These are phyloP conservation scores for Plasmodium relictum DNA, from an alignment of 169 alveolate species.

Conservation along the genomic window DNA sequence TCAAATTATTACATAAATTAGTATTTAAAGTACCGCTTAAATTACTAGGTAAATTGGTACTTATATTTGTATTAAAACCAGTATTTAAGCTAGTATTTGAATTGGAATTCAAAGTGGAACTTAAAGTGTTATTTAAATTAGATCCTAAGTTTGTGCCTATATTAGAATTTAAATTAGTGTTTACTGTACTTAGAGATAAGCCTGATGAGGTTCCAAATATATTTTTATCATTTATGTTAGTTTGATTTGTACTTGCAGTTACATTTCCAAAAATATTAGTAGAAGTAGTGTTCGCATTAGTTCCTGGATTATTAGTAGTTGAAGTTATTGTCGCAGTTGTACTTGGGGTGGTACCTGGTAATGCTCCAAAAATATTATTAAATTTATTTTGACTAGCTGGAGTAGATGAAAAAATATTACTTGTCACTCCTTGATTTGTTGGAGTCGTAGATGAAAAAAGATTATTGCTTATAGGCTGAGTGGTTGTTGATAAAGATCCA, in stretches of 20 bases:
- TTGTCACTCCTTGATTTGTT: conserved; percentile 32
- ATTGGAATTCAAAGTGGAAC: conserved; percentile 22
- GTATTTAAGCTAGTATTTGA: conserved; percentile 3
- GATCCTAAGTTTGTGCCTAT: conserved; percentile 37
- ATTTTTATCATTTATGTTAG: conserved; percentile 36
- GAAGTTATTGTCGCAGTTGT: conserved; percentile 3
- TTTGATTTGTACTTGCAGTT: conserved; percentile 20
- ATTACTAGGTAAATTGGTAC: conserved; percentile 24
- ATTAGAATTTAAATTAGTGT: neutral
- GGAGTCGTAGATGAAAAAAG: conserved; percentile 27
- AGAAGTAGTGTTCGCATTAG: neutral
- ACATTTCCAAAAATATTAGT: conserved; percentile 33
- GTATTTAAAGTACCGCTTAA: conserved; percentile 25
- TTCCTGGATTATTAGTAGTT: conserved; percentile 12
- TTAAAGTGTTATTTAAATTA: conserved; percentile 15
- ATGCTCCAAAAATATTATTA: conserved; percentile 45
- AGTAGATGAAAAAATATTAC: conserved; percentile 38
- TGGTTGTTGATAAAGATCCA: conserved; percentile 49
- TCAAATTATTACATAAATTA: conserved; percentile 26
- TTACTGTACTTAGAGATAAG: conserved; percentile 16
- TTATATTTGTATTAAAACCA: conserved; percentile 1
- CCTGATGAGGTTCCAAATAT: conserved; percentile 65
- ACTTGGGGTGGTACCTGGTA: conserved; percentile 9
- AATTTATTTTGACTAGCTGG: conserved; percentile 56
- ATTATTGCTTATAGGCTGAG: conserved; percentile 43